Conservation (phyloP, 169 alveolate genomes). For the Eimeria acervulina region DNA sequence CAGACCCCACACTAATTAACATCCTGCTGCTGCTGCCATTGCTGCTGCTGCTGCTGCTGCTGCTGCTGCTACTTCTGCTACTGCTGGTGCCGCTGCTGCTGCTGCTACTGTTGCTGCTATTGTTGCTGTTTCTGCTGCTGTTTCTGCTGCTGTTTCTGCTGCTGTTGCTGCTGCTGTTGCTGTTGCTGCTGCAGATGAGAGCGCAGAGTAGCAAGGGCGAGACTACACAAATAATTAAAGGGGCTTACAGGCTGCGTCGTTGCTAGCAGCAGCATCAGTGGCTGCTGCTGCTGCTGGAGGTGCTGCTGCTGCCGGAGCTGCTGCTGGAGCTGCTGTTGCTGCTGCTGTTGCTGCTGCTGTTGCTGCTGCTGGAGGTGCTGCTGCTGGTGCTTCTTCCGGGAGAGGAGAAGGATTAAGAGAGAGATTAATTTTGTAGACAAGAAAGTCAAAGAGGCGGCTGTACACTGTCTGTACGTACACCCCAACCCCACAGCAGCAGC, state of each 20-base stretch:
- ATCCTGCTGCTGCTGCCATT: neutral
- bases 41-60: neutral
- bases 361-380: too few relatives aligned
- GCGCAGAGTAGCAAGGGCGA: too few relatives aligned
- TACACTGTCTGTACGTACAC: constrained; percentile 29
- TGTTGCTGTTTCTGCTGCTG: neutral
- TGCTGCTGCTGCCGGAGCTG: too few relatives aligned
- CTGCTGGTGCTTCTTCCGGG: too few relatives aligned
- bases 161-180: too few relatives aligned
- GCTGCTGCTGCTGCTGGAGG: neutral
- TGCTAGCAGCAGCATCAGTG: neutral
- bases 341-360: too few relatives aligned
- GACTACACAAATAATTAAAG: neutral
- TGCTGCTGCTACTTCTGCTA: too few relatives aligned
- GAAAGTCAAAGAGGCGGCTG: constrained; percentile 50
- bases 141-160: too few relatives aligned
- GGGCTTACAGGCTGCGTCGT: neutral
- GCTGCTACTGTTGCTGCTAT: neutral
- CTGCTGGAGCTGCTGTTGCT: too few relatives aligned
- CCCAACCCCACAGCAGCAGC: too few relatives aligned
- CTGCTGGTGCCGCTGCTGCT: too few relatives aligned
- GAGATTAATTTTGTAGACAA: constrained; percentile 24
- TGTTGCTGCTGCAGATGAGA: too few relatives aligned
- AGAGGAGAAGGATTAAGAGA: neutral
- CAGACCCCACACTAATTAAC: neutral